A percentile compares a stretch with the other conserved stretches of the same genome.
These are phyloP conservation scores for Candida vartiovaarae DNA, from an alignment of 805 yeast species.

Conservation along the genomic window DNA sequence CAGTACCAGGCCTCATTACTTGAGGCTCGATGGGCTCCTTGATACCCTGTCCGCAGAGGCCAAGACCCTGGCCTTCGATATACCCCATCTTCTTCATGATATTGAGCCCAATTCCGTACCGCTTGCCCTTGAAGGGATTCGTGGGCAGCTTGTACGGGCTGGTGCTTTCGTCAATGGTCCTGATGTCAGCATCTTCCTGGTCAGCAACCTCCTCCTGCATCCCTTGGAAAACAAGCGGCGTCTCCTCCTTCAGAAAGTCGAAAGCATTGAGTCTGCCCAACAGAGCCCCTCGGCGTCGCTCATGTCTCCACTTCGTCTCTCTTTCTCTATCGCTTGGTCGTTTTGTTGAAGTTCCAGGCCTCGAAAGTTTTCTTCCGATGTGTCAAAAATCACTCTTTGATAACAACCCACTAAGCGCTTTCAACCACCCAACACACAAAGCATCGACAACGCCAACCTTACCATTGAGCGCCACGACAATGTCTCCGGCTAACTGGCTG, in stretches of 20 bases:
- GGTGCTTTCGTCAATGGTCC: background rate
- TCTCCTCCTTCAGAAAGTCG: constrained; percentile 11
- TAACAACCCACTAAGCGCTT: too few relatives aligned
- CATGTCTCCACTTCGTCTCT: constrained; percentile 2
- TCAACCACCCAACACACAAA: background rate
- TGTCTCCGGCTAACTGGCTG: constrained; percentile 26
- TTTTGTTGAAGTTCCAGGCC: background rate
- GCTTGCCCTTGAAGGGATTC: constrained; percentile 18
- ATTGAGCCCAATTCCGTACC: constrained; percentile 82
- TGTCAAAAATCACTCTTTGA: background rate
- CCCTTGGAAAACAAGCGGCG: constrained; percentile 4
- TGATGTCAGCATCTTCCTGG: constrained; percentile 4
- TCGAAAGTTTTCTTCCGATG: background rate
- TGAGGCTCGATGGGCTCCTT: constrained; percentile 71
- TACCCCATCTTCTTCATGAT: constrained; percentile 84
- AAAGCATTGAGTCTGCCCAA: constrained; percentile 7
- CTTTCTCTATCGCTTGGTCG: background rate
- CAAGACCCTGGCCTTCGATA: constrained; percentile 78
- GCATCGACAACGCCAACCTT: background rate
- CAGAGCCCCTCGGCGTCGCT: constrained; percentile 1
- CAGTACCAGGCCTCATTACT: constrained; percentile 50
- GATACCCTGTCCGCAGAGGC: constrained; percentile 65
- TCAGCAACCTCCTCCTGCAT: constrained; percentile 15
- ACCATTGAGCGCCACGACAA: background rate
- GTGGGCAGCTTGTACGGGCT: background rate